These are phyloP conservation scores for Neonectria neomacrospora DNA, from an alignment of 2,329 filamentous ascomycete species.

Conservation along the genomic window DNA sequence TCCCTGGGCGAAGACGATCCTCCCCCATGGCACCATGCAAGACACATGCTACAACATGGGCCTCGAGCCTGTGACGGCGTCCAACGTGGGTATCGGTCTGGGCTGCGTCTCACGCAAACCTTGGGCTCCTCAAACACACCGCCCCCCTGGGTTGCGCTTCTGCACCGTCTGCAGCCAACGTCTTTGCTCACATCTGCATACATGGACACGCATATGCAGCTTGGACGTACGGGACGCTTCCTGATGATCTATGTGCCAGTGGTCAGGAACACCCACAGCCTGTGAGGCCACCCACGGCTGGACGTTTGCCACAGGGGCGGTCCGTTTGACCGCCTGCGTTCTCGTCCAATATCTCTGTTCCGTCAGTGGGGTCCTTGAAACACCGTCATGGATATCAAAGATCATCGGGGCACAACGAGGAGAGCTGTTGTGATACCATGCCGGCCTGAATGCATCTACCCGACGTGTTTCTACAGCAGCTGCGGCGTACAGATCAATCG, in stretches of 20 bases:
- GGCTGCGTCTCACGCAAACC: conserved; percentile 19
- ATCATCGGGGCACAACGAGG: background rate
- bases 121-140: conserved; percentile 27
- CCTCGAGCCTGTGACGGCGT: conserved; percentile 5
- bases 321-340: conserved; percentile 5
- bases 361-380: conserved; percentile 2
- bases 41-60: conserved; percentile 32
- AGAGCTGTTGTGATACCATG: background rate
- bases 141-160: conserved; percentile 18
- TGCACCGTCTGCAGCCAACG: conserved; percentile 19
- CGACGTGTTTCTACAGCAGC: conserved; percentile 2
- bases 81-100: conserved; percentile 15
- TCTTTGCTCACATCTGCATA: background rate
- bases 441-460: conserved; percentile 4
- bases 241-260: background rate
- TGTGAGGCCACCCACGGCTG: background rate
- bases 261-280: conserved; percentile 8
- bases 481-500: background rate
- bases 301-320: conserved; percentile 3
- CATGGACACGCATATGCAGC: conserved; percentile 2
- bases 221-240: background rate
- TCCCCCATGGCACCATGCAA: conserved; percentile 31
- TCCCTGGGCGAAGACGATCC: conserved; percentile 4
- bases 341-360: conserved; percentile 10
- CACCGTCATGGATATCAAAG: background rate